phyloP scores from a whole-genome alignment of 2,329 filamentous ascomycete genomes.

The Pyrenochaeta sp. region DNA sequence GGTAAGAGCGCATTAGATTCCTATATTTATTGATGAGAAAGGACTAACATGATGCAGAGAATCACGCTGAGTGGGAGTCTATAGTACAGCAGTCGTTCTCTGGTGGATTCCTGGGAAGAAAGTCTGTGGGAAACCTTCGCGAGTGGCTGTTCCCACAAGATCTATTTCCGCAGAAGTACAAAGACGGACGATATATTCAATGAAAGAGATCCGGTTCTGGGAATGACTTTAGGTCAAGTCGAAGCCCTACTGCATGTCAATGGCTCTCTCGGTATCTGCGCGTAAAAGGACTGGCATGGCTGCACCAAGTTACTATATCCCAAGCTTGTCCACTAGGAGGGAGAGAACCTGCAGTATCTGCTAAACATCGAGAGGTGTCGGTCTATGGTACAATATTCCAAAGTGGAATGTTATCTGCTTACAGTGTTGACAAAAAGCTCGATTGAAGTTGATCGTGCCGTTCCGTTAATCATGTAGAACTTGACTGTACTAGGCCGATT shows the following conservation, averaged over 20 bases:
- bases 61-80: constrained; percentile 2
- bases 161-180: background rate
- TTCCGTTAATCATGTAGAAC: too few species aligned
- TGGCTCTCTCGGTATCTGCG: background rate
- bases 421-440: too few species aligned
- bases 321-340: too few species aligned
- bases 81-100: constrained; percentile 6
- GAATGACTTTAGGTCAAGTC: background rate
- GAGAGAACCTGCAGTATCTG: too few species aligned
- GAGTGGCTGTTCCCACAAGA: background rate
- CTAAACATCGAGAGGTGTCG: too few species aligned
- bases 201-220: background rate
- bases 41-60: background rate
- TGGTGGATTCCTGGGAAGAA: background rate
- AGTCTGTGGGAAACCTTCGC: background rate
- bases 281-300: too few species aligned
- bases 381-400: too few species aligned
- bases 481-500: too few species aligned
- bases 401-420: too few species aligned
- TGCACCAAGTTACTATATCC: too few species aligned
- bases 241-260: background rate
- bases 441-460: too few species aligned
- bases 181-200: background rate
- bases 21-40: background rate
- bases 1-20: background rate